Evolutionary conservation across 2,329 filamentous ascomycete species (phyloP).

Genomic region (Cladosporium sp.): DNA sequence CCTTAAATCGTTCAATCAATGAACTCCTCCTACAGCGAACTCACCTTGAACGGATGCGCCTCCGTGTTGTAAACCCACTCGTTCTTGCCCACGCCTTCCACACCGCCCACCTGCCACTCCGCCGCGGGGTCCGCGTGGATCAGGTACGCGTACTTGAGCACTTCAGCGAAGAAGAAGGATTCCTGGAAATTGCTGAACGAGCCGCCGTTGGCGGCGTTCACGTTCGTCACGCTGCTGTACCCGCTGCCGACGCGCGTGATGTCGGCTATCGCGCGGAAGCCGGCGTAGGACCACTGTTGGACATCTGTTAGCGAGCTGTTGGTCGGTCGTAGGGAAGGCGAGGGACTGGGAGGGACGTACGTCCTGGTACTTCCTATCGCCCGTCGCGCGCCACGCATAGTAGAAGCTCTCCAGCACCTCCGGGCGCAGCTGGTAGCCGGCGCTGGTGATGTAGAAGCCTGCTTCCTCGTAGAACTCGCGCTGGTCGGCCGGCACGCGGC

Average conservation of each 20-base stretch:
- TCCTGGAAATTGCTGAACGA: constrained; percentile 65
- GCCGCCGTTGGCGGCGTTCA: constrained; percentile 59
- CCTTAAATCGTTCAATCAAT: no score
- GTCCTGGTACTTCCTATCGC: constrained; percentile 68
- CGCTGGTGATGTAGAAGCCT: constrained; percentile 64
- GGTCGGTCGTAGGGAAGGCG: no score
- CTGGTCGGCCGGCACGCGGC: constrained; percentile 26
- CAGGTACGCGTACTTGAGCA: constrained; percentile 63
- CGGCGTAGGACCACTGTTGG: constrained; percentile 65
- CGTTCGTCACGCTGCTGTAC: constrained; percentile 59
- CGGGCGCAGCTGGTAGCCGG: constrained; percentile 63
- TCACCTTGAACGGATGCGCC: constrained; percentile 53
- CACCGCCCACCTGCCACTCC: constrained; percentile 10
- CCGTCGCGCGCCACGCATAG: constrained; percentile 78
- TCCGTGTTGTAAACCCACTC: constrained; percentile 59
- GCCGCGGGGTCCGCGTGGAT: constrained; percentile 12
- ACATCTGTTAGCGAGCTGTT: no score
- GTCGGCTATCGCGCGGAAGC: constrained; percentile 61
- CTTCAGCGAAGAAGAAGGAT: constrained; percentile 83
- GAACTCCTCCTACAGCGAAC: neutral
- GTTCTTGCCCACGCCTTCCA: constrained; percentile 36
- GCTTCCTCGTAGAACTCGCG: constrained; percentile 55
- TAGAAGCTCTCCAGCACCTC: constrained; percentile 82
- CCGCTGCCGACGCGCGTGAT: constrained; percentile 60
- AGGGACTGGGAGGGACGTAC: constrained; percentile 10